Percentiles rank a stretch among this genome's conserved stretches.
phyloP scores from a whole-genome alignment of 2,329 filamentous ascomycete genomes.

The Diplodia corticola region DNA sequence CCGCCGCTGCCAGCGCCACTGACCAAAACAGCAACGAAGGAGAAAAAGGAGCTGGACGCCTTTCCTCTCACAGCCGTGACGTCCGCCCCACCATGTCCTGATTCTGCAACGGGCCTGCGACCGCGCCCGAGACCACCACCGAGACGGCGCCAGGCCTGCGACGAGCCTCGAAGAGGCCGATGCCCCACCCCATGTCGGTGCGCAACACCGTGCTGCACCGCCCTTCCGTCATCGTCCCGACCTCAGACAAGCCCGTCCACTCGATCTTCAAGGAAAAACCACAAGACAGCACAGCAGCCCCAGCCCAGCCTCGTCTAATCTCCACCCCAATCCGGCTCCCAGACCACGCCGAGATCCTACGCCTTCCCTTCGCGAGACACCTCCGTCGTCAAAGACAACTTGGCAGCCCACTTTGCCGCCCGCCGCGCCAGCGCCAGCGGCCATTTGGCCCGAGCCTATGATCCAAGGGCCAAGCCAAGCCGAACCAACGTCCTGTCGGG shows the following conservation, averaged over 20 bases:
- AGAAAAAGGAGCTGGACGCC: neutral
- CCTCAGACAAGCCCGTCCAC: neutral
- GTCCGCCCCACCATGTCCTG: neutral
- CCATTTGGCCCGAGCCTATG: neutral
- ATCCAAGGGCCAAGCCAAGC: neutral
- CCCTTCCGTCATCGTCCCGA: constrained; percentile 1
- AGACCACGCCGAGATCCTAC: constrained; percentile 2
- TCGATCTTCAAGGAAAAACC: constrained; percentile 4
- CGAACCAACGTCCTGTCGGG: neutral
- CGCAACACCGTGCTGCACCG: neutral
- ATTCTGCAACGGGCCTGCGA: neutral
- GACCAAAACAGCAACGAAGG: neutral
- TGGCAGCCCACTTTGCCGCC: neutral
- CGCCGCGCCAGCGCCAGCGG: neutral
- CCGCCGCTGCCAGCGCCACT: neutral
- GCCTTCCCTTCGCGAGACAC: neutral
- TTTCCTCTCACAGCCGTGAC: neutral
- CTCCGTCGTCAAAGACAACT: neutral
- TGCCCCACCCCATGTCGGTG: constrained; percentile 3
- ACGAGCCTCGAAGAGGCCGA: neutral
- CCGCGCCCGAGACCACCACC: neutral
- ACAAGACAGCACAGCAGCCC: constrained; percentile 1
- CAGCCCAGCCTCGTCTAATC: constrained; percentile 6
- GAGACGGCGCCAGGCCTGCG: neutral
- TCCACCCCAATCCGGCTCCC: neutral